A percentile compares a stretch with the other conserved stretches of the same genome.
These are phyloP conservation scores for Pezicula radicicola DNA, from an alignment of 2,329 filamentous ascomycete genomes.

Conservation along the genomic window DNA sequence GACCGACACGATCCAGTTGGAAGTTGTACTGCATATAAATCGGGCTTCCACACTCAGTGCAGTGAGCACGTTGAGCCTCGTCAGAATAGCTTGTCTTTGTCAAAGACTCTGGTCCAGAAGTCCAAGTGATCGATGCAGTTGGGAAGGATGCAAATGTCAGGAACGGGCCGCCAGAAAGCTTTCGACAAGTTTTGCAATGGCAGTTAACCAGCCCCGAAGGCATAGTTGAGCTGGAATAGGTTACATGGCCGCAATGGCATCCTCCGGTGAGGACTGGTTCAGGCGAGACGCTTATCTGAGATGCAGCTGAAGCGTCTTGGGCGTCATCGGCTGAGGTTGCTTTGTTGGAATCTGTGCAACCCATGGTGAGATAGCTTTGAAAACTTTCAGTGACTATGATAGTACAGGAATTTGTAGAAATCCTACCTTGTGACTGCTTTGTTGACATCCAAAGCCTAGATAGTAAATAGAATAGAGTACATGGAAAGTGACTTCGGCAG, in stretches of 20 bases:
- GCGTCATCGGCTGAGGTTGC: neutral
- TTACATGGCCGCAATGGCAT: conserved; percentile 40
- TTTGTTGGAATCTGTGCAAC: neutral
- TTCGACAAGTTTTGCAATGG: conserved; percentile 46
- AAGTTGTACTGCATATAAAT: conserved; percentile 39
- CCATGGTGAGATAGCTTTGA: neutral
- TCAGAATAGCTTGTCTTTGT: conserved; percentile 34
- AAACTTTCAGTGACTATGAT: too few relatives aligned
- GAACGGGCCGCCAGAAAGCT: conserved; percentile 42
- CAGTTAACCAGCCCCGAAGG: conserved; percentile 37
- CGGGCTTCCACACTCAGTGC: conserved; percentile 41
- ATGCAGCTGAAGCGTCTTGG: too few relatives aligned
- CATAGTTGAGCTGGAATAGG: conserved; percentile 33
- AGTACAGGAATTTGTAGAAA: too few relatives aligned
- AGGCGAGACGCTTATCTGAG: too few relatives aligned
- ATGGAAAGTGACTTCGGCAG: too few relatives aligned
- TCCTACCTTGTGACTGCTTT: too few relatives aligned
- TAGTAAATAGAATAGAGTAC: too few relatives aligned
- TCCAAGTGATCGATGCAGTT: conserved; percentile 30
- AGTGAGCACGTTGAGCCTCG: conserved; percentile 40
- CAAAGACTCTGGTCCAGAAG: conserved; percentile 25
- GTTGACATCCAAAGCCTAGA: too few relatives aligned
- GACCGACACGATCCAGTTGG: conserved; percentile 25
- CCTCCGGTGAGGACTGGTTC: conserved; percentile 32
- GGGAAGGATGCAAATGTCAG: conserved; percentile 39